Percentiles rank a stretch among this genome's conserved stretches.
phyloP scores from a whole-genome alignment of 371 early-diverging fungal species.

The Mucor racemosus region DNA sequence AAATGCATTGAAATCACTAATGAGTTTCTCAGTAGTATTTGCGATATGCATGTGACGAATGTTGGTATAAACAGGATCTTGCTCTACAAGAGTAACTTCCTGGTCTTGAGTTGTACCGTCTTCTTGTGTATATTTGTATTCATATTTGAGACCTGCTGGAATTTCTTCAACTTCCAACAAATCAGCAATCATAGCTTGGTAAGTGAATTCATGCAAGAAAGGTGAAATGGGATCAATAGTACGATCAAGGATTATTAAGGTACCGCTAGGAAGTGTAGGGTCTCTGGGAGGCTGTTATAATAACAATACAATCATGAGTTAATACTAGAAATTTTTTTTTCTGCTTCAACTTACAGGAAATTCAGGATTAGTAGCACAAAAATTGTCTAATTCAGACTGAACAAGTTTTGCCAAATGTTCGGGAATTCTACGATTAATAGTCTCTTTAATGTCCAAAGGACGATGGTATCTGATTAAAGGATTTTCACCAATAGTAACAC shows the following conservation, averaged over 20 bases:
- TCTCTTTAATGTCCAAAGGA: constrained; percentile 71
- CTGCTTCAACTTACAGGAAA: constrained; percentile 57
- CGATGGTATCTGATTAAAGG: constrained; percentile 89
- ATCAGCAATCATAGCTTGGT: constrained; percentile 94
- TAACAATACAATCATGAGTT: not conserved
- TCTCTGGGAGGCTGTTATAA: constrained; percentile 55
- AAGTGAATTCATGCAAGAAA: constrained; percentile 92
- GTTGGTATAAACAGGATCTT: constrained; percentile 77
- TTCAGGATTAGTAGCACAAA: constrained; percentile 57
- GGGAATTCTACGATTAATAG: constrained; percentile 62
- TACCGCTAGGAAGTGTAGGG: constrained; percentile 69
- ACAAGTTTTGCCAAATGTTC: constrained; percentile 60
- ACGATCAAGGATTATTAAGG: constrained; percentile 88
- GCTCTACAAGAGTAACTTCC: constrained; percentile 70
- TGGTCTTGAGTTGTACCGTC: constrained; percentile 57
- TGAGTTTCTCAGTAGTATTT: constrained; percentile 83
- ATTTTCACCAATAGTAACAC: constrained; percentile 79
- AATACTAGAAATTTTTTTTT: not conserved
- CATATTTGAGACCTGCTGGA: constrained; percentile 63
- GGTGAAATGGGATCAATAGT: constrained; percentile 87
- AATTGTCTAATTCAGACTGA: constrained; percentile 64
- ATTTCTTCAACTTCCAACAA: constrained; percentile 75
- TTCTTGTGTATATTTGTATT: constrained; percentile 63
- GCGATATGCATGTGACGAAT: constrained; percentile 95
- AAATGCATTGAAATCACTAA: constrained; percentile 83